A percentile compares a stretch with the other conserved stretches of the same genome.
These are phyloP conservation scores for Aaosphaeria arxii DNA, from an alignment of 2,329 filamentous ascomycete genomes.

Conservation along the genomic window DNA sequence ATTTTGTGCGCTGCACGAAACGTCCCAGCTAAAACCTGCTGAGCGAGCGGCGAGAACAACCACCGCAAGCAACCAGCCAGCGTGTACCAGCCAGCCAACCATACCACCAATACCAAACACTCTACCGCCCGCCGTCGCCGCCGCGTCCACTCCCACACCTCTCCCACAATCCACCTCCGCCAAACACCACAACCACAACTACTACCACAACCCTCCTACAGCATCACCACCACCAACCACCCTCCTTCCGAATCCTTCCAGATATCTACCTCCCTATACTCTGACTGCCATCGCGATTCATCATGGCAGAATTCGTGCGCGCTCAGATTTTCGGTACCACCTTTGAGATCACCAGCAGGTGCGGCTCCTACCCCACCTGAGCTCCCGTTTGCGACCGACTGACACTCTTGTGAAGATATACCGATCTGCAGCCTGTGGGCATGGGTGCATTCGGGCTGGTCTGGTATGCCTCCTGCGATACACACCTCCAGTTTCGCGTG, in stretches of 20 bases:
- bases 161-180: constrained; percentile 6
- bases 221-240: constrained; percentile 10
- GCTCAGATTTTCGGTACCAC: constrained; percentile 99
- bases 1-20: neutral
- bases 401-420: constrained; percentile 64
- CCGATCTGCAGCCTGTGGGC: constrained; percentile 94
- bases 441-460: constrained; percentile 99
- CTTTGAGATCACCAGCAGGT: constrained; percentile 99
- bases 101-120: neutral
- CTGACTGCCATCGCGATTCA: constrained; percentile 35
- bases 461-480: constrained; percentile 59
- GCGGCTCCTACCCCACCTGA: constrained; percentile 32
- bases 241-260: constrained; percentile 11
- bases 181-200: neutral
- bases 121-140: constrained; percentile 4
- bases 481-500: too few species aligned
- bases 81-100: neutral
- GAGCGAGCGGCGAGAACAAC: neutral
- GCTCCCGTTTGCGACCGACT: constrained; percentile 13
- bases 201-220: neutral
- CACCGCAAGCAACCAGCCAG: neutral
- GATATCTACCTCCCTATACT: constrained; percentile 20
- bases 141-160: too few species aligned
- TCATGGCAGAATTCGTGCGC: constrained; percentile 98
- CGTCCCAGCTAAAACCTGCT: neutral